These are phyloP conservation scores for Starmerella stellata DNA, from an alignment of 805 yeast species.

Conservation along the genomic window DNA sequence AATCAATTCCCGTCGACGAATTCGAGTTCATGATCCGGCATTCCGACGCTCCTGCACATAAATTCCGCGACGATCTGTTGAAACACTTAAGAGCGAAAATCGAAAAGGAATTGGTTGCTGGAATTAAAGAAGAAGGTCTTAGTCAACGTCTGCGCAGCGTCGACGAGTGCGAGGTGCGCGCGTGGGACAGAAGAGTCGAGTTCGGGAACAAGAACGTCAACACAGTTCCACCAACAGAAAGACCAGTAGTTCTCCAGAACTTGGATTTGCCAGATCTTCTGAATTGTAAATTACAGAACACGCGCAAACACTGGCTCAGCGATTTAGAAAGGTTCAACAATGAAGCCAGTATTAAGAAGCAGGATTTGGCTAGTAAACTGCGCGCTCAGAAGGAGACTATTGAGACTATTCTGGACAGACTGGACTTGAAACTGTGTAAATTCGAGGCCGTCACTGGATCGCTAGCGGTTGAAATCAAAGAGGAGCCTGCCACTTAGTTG, in stretches of 20 bases:
- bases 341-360: not conserved
- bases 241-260: slow-evolving; percentile 4
- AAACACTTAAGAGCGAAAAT: not conserved
- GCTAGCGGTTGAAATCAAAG: no score
- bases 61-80: not conserved
- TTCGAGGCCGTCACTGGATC: no score
- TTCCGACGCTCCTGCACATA: not conserved
- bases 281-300: slow-evolving; percentile 5
- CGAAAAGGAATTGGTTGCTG: not conserved
- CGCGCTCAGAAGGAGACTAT: no score
- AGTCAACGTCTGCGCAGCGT: not conserved
- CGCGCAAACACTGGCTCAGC: slow-evolving; percentile 6
- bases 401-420: no score
- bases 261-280: slow-evolving; percentile 3
- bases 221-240: slow-evolving; percentile 1
- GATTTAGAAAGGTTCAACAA: not conserved
- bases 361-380: no score
- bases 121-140: not conserved
- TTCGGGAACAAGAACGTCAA: not conserved
- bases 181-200: not conserved
- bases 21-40: not conserved
- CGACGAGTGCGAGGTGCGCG: not conserved
- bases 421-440: no score
- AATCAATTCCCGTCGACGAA: not conserved
- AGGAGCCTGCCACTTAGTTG: no score